Conservation (phyloP, 2,329 filamentous ascomycete species). For the Penicillium sclerotigenum region DNA sequence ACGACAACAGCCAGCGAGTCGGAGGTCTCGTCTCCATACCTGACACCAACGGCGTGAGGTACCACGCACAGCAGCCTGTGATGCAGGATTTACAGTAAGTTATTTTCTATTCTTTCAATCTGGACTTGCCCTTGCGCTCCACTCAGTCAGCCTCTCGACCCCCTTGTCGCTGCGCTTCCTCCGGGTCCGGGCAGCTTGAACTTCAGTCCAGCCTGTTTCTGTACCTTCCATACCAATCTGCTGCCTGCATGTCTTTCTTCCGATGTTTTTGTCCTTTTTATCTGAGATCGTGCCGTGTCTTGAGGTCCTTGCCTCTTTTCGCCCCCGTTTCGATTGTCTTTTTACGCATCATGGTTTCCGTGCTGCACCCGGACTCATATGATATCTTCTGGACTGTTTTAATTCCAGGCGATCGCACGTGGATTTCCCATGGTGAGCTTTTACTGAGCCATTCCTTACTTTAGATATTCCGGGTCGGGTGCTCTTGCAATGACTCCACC, state of each 20-base stretch:
- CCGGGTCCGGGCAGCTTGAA: slow-evolving; percentile 34
- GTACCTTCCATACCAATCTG: slow-evolving; percentile 27
- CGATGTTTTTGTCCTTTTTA: slow-evolving; percentile 22
- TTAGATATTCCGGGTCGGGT: slow-evolving; percentile 51
- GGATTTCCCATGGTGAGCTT: slow-evolving; percentile 21
- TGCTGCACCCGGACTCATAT: slow-evolving; percentile 11
- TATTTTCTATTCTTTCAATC: slow-evolving; percentile 39
- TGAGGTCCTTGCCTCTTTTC: slow-evolving; percentile 14
- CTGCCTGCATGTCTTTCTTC: slow-evolving; percentile 31
- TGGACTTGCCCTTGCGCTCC: slow-evolving; percentile 32
- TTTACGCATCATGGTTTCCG: slow-evolving; percentile 20
- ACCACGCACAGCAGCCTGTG: slow-evolving; percentile 51
- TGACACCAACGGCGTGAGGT: slow-evolving; percentile 50
- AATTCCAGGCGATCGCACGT: slow-evolving; percentile 7
- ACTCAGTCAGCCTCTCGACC: slow-evolving; percentile 29
- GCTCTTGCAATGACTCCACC: slow-evolving; percentile 50
- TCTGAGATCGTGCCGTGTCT: slow-evolving; percentile 15
- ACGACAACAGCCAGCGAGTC: slow-evolving; percentile 53
- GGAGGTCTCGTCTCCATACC: slow-evolving; percentile 47
- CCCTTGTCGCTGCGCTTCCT: slow-evolving; percentile 31
- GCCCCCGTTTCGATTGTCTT: slow-evolving; percentile 16
- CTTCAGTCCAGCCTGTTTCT: slow-evolving; percentile 26
- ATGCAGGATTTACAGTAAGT: slow-evolving; percentile 56
- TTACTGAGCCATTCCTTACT: slow-evolving; percentile 19
- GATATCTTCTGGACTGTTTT: slow-evolving; percentile 11